Percentiles rank a stretch among this genome's conserved stretches.
These are phyloP conservation scores for Capronia americana DNA, from an alignment of 2,329 filamentous ascomycete genomes.

Conservation along the genomic window DNA sequence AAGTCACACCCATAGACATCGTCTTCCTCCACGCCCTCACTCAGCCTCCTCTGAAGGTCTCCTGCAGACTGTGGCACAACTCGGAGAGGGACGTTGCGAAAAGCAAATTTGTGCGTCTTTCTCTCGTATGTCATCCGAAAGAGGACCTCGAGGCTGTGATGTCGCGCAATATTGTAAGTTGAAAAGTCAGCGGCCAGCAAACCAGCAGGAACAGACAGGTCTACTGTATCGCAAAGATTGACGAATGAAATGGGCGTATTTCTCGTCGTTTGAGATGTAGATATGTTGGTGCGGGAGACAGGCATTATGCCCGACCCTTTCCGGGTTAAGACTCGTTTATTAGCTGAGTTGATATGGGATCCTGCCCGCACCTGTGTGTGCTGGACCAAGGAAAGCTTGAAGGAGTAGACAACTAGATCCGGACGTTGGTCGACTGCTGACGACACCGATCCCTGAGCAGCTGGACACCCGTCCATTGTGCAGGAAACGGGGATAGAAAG, in stretches of 20 bases:
- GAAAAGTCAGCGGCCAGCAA: constrained; percentile 25
- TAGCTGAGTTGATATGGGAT: constrained; percentile 9
- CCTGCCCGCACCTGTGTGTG: constrained; percentile 23
- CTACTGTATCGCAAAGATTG: constrained; percentile 18
- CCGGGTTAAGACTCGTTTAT: constrained; percentile 18
- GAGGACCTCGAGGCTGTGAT: constrained; percentile 16
- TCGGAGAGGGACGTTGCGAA: background rate
- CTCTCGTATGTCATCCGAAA: constrained; percentile 12
- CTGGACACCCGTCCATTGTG: background rate
- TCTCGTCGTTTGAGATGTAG: background rate
- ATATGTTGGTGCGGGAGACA: constrained; percentile 1
- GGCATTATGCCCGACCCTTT: constrained; percentile 12
- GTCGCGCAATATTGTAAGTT: constrained; percentile 31
- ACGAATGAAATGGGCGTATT: background rate
- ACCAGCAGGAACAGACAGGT: constrained; percentile 17
- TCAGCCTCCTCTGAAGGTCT: background rate
- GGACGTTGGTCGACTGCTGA: background rate
- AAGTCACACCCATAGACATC: background rate
- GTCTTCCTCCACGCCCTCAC: background rate
- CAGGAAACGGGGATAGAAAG: constrained; percentile 13
- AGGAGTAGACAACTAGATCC: constrained; percentile 9
- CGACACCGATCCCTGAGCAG: background rate
- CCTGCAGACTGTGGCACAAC: background rate
- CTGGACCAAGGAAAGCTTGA: constrained; percentile 24
- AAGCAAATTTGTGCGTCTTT: constrained; percentile 18